Conservation (phyloP, 768 basidiomycete genomes). For the Tubosaeta sp. region DNA sequence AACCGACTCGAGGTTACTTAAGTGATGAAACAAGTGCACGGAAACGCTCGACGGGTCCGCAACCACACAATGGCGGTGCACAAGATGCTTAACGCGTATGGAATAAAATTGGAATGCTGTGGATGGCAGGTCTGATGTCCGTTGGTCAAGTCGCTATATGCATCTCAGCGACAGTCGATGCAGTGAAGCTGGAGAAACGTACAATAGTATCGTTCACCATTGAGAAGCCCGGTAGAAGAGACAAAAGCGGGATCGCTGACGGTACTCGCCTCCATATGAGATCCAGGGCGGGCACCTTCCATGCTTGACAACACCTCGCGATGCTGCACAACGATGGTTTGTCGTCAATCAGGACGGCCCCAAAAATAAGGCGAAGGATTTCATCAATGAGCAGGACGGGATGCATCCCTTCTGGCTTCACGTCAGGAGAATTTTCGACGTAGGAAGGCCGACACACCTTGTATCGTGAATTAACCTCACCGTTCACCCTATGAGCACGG, state of each 20-base stretch:
- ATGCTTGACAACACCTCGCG: slow-evolving; percentile 43
- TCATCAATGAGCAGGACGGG: slow-evolving; percentile 45
- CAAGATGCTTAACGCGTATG: slow-evolving; percentile 22
- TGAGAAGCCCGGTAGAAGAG: slow-evolving; percentile 27
- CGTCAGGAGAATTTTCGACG: background rate
- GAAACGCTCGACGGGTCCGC: slow-evolving; percentile 5
- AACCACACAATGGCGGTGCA: slow-evolving; percentile 16
- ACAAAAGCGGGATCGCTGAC: slow-evolving; percentile 39
- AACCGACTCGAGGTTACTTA: slow-evolving; percentile 17
- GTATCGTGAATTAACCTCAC: background rate
- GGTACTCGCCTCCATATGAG: slow-evolving; percentile 40
- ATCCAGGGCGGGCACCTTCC: slow-evolving; percentile 48
- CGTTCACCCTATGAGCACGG: background rate
- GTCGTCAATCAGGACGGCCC: slow-evolving; percentile 27
- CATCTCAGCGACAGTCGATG: background rate
- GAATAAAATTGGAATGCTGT: slow-evolving; percentile 20
- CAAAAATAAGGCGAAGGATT: slow-evolving; percentile 42
- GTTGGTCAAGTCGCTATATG: slow-evolving; percentile 10
- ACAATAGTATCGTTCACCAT: slow-evolving; percentile 12
- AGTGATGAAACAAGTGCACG: background rate
- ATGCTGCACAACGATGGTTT: slow-evolving; percentile 30
- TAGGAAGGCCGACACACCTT: slow-evolving; percentile 5
- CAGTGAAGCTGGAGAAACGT: background rate
- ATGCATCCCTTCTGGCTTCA: slow-evolving; percentile 35
- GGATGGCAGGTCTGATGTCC: background rate